A percentile compares a stretch with the other conserved stretches of the same genome.
Conservation (phyloP, 176 grass and related monocot species). For the Paspalum vaginatum region DNA sequence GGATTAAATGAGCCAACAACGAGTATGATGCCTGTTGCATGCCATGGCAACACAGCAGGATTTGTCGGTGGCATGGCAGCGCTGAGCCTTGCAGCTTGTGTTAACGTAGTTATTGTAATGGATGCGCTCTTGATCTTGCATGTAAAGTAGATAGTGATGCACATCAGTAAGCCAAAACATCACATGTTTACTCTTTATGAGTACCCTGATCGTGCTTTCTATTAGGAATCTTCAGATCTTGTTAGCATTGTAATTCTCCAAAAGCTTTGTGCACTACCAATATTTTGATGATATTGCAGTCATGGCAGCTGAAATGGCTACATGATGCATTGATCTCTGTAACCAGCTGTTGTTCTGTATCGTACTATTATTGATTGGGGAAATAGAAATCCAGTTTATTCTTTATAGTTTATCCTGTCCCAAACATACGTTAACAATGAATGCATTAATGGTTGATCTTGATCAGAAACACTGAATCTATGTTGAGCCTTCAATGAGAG, state of each 20-base stretch:
- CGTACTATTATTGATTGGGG: neutral
- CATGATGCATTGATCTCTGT: neutral
- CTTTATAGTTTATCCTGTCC: neutral
- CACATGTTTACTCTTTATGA: neutral
- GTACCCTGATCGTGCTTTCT: neutral
- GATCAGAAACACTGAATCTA: neutral
- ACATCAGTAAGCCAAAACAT: neutral
- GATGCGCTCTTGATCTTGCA: neutral
- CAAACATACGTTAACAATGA: neutral
- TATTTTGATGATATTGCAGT: neutral
- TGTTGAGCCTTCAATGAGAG: neutral
- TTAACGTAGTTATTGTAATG: neutral
- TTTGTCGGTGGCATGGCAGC: too few relatives aligned
- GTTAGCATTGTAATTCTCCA: neutral
- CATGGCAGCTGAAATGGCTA: neutral
- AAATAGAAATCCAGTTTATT: neutral
- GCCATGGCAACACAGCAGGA: neutral
- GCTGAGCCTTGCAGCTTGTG: neutral
- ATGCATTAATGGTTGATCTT: neutral
- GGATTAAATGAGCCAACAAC: neutral
- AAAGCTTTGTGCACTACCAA: neutral
- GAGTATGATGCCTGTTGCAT: neutral
- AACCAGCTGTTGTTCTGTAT: neutral
- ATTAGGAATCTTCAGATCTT: too few relatives aligned
- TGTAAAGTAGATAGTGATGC: neutral